Conservation (phyloP, 805 yeast genomes). For the Monosporozyma aerobia region DNA sequence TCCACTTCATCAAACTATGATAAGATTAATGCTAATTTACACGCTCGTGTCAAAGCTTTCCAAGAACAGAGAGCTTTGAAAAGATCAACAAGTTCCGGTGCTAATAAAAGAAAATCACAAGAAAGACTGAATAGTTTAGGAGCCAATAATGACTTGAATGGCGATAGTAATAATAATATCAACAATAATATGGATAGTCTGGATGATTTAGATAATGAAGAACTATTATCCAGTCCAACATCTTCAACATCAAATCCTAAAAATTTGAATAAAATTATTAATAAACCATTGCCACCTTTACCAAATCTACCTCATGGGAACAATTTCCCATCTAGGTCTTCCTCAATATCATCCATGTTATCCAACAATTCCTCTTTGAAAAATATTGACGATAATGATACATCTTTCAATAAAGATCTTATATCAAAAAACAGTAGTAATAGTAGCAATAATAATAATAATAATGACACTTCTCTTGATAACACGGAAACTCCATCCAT, state of each 20-base stretch:
- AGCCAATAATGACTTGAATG: background rate
- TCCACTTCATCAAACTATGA: slow-evolving; percentile 26
- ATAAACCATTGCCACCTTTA: slow-evolving; percentile 37
- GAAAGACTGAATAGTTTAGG: background rate
- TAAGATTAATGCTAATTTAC: slow-evolving; percentile 62
- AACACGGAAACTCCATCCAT: background rate
- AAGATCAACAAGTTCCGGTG: slow-evolving; percentile 28
- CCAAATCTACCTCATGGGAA: slow-evolving; percentile 15
- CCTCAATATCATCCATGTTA: slow-evolving; percentile 2
- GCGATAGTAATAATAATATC: background rate
- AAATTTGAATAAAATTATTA: slow-evolving; percentile 24
- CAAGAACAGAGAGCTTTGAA: slow-evolving; percentile 65
- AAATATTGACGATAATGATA: background rate
- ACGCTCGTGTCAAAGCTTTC: slow-evolving; percentile 78
- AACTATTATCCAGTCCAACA: background rate
- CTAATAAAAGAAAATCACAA: slow-evolving; percentile 10
- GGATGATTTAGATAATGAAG: background rate
- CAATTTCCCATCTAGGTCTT: background rate
- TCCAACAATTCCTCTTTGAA: background rate
- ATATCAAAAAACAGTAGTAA: background rate
- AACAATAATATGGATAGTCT: background rate
- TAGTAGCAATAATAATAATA: background rate
- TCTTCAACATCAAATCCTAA: slow-evolving; percentile 4
- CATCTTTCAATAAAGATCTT: background rate
- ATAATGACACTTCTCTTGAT: background rate